phyloP scores from a whole-genome alignment of 345 rosid genomes.

The Gossypium australe region DNA sequence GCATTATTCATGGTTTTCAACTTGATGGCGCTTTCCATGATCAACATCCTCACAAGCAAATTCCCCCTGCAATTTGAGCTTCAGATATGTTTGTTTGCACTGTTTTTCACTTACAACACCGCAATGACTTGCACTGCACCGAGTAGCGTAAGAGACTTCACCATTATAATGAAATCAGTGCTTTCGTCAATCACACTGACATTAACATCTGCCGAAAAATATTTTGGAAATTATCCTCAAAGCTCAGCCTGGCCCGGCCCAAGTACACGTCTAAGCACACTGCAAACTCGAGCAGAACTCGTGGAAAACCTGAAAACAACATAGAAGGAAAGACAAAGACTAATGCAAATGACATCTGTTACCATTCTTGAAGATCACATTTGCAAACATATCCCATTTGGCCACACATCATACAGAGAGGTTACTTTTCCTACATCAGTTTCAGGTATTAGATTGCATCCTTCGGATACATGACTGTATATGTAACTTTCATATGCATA shows the following conservation, averaged over 20 bases:
- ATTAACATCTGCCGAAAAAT: not conserved
- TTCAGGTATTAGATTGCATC: no score
- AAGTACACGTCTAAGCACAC: not conserved
- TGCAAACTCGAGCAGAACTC: not conserved
- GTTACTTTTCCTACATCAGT: no score
- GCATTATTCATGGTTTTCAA: not conserved
- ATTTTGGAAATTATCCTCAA: not conserved
- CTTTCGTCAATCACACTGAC: conserved; percentile 18
- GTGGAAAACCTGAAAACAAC: not conserved
- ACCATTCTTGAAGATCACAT: not conserved
- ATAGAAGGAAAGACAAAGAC: not conserved
- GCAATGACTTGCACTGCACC: no score
- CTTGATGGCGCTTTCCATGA: not conserved
- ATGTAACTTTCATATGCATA: no score
- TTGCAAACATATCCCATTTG: no score
- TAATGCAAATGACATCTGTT: not conserved
- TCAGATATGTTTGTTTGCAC: no score
- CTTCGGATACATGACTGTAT: no score
- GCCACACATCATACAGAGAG: no score
- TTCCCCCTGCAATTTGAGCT: no score
- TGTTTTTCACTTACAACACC: no score
- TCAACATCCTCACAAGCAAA: no score
- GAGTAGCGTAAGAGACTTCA: not conserved
- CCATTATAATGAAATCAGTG: conserved; percentile 23
- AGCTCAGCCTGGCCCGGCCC: not conserved